Percentiles rank a stretch among this genome's conserved stretches.
phyloP scores from a whole-genome alignment of 2,329 filamentous ascomycete genomes.

The Monosporascus cannonballus region DNA sequence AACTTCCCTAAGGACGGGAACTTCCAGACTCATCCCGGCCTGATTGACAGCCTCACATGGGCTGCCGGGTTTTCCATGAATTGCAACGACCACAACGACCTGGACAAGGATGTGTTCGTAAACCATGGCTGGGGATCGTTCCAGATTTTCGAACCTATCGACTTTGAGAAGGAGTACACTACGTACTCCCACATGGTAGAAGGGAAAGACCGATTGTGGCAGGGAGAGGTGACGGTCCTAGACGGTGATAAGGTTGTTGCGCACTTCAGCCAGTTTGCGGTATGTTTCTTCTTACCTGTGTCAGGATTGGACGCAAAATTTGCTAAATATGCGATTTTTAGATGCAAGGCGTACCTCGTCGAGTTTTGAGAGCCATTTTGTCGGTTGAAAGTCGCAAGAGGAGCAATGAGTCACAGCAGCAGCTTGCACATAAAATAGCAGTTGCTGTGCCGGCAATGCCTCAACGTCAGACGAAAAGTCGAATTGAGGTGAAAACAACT shows the following conservation, averaged over 20 bases:
- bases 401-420: conserved; percentile 7
- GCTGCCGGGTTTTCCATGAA: conserved; percentile 18
- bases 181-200: conserved; percentile 15
- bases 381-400: conserved; percentile 9
- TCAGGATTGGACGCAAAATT: too few relatives aligned
- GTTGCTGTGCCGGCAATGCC: background rate
- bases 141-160: conserved; percentile 13
- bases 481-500: too few relatives aligned
- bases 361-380: conserved; percentile 11
- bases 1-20: conserved; percentile 7
- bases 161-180: conserved; percentile 9
- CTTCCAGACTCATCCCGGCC: conserved; percentile 17
- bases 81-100: conserved; percentile 15
- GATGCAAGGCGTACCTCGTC: conserved; percentile 13
- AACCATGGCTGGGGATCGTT: conserved; percentile 21
- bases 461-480: too few relatives aligned
- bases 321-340: background rate
- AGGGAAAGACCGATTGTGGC: conserved; percentile 10
- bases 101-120: conserved; percentile 16
- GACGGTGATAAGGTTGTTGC: conserved; percentile 14
- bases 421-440: background rate
- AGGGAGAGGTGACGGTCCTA: conserved; percentile 13
- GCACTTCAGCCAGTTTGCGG: conserved; percentile 9
- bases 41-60: conserved; percentile 15
- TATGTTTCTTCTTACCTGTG: too few relatives aligned